These are phyloP conservation scores for Stephania yunnanensis DNA, from an alignment of 164 flowering plant genomes.

Conservation along the genomic window DNA sequence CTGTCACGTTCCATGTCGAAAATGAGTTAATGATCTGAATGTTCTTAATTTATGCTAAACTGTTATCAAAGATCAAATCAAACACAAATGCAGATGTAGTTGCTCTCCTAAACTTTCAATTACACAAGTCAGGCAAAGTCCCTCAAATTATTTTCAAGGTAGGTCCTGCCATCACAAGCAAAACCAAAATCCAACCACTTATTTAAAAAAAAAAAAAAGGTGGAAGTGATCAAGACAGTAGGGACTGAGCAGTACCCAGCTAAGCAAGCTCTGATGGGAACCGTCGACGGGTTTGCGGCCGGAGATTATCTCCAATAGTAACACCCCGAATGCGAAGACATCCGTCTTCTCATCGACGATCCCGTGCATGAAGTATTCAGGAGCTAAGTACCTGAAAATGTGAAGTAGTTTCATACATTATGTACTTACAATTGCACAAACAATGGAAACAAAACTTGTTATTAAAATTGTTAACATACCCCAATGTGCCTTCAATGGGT, in stretches of 20 bases:
- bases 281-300: constrained; percentile 80
- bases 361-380: constrained; percentile 95
- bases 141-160: background rate
- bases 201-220: background rate
- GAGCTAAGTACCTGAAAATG: constrained; percentile 73
- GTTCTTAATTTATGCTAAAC: background rate
- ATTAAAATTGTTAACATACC: constrained; percentile 35
- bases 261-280: constrained; percentile 75
- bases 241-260: constrained; percentile 56
- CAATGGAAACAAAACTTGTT: background rate
- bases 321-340: constrained; percentile 91
- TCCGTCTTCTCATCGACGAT: constrained; percentile 96
- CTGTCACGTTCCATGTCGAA: constrained; percentile 23
- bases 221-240: background rate
- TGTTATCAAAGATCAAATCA: background rate
- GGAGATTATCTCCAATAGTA: constrained; percentile 71
- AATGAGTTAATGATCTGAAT: background rate
- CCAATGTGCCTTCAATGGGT: constrained; percentile 95
- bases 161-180: background rate
- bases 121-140: background rate
- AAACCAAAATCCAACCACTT: constrained; percentile 1
- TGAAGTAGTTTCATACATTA: background rate
- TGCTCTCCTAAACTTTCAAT: background rate
- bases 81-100: background rate
- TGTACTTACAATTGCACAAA: background rate